Base-by-base conservation (phyloP, 1,284 basidiomycete genomes). In the Tylopilus sp. region DNA sequence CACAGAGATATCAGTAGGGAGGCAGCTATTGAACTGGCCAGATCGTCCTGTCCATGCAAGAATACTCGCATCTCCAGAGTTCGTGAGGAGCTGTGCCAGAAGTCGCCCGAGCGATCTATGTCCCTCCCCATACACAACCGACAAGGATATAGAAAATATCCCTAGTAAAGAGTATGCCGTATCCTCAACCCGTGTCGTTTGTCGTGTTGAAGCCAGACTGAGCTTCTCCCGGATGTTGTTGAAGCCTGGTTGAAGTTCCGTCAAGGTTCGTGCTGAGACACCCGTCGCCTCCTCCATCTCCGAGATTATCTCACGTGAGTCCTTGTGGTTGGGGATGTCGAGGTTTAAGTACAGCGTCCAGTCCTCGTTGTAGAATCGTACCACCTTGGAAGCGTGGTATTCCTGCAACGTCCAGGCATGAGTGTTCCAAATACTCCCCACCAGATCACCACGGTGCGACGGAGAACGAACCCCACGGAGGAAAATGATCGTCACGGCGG, bases 1-100 rank as follows among this genome's bases (percentile, higher is more conserved):
- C 0, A 43, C 53, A 1, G 11, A 13, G 13, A 59, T 46, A 0
- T 29, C 8, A 1, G 45, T 4, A 2, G 57, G 57, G 7, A 60
- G 32, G 13, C 57, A 59, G 14, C 53, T 60, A 2, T 58, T 59
- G 20, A 42, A 50, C 0, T 14, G n/a, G 1, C 48, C 53, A 11
- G 48, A 48, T 5, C 11, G 14, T 11, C 57, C 57, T 2, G 36
- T 45, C 56, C 54, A 56, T 1, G 54, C 53, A 20, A 56, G 54
- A 35, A 48, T 44, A 29, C 47, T 48, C 0, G 39, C 5, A 20
- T 48, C 47, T 33, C 47, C 47, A 1, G 47, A 48, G 24, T 24
- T 26, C 11, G 29, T 20, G 17, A 48, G 47, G 0, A 43, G 4
- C 6, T 32, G 28, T 3, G 47, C 37, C 49, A 46, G 17, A 1